phyloP scores from a whole-genome alignment of 768 basidiomycete species.

The Brasilioporus rufonigricans region DNA sequence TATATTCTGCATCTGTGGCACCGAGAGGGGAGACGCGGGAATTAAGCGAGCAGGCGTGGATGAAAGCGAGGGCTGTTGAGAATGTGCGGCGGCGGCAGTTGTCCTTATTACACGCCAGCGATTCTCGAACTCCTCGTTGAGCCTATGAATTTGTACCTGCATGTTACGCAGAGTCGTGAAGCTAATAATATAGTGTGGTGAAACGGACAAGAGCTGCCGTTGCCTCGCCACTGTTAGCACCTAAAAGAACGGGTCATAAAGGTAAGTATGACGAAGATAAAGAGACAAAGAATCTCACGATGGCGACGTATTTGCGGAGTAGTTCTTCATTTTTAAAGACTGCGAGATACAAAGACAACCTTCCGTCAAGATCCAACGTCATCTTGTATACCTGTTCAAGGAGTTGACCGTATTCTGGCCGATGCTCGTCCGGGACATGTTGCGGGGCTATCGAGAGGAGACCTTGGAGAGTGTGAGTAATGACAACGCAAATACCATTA shows the following conservation, averaged over 20 bases:
- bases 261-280: conserved; percentile 8
- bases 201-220: conserved; percentile 22
- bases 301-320: conserved; percentile 49
- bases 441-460: conserved; percentile 33
- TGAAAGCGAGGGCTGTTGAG: conserved; percentile 2
- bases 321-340: conserved; percentile 47
- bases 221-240: conserved; percentile 42
- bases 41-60: conserved; percentile 3
- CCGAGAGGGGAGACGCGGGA: conserved; percentile 9
- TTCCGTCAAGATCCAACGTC: conserved; percentile 48
- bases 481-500: conserved; percentile 7
- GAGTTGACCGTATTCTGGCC: conserved; percentile 47
- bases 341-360: conserved; percentile 45
- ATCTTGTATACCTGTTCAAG: conserved; percentile 50
- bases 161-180: conserved; percentile 44
- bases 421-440: conserved; percentile 52
- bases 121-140: conserved; percentile 40
- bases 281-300: conserved; percentile 42
- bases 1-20: conserved; percentile 19
- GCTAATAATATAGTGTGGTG: conserved; percentile 34
- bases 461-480: conserved; percentile 28
- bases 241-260: conserved; percentile 27
- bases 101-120: conserved; percentile 27
- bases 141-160: conserved; percentile 40
- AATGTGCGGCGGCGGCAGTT: conserved; percentile 2